phyloP scores from a whole-genome alignment of 192 early-diverging fungal genomes.

The Coemansia sp. region DNA sequence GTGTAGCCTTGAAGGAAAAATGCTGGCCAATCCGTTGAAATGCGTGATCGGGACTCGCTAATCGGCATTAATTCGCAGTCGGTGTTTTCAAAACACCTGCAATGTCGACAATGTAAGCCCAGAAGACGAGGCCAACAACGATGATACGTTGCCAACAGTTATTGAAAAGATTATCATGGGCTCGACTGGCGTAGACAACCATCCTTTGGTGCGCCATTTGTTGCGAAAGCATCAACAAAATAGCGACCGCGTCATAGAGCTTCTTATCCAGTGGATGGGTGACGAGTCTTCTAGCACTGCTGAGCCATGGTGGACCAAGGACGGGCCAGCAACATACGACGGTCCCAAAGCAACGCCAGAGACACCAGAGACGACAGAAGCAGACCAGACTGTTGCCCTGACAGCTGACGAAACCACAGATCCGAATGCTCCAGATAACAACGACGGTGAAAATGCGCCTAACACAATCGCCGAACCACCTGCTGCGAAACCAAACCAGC shows the following conservation, averaged over 20 bases:
- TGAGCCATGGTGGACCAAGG: conserved; percentile 6
- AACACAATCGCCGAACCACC: background rate
- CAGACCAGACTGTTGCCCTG: too few species aligned
- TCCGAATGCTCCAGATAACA: background rate
- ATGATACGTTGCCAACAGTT: conserved; percentile 20
- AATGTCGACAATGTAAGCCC: conserved; percentile 13
- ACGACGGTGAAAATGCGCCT: background rate
- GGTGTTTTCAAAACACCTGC: too few species aligned
- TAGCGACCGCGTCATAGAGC: conserved; percentile 60
- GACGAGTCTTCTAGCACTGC: conserved; percentile 22
- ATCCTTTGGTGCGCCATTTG: conserved; percentile 45
- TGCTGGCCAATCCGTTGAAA: background rate
- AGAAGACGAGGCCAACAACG: conserved; percentile 24
- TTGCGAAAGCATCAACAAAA: conserved; percentile 33
- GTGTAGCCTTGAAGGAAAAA: background rate
- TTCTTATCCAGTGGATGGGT: conserved; percentile 54
- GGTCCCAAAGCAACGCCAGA: conserved; percentile 15
- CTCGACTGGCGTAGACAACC: conserved; percentile 58
- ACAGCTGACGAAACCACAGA: background rate
- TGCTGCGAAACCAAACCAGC: too few species aligned
- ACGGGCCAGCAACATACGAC: conserved; percentile 32
- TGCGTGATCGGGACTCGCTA: background rate
- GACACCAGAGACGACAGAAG: too few species aligned
- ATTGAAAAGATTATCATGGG: conserved; percentile 62
- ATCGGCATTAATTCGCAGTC: background rate